Base-by-base conservation (phyloP, 345 rosid genomes). In the Cardiospermum halicacabum region DNA sequence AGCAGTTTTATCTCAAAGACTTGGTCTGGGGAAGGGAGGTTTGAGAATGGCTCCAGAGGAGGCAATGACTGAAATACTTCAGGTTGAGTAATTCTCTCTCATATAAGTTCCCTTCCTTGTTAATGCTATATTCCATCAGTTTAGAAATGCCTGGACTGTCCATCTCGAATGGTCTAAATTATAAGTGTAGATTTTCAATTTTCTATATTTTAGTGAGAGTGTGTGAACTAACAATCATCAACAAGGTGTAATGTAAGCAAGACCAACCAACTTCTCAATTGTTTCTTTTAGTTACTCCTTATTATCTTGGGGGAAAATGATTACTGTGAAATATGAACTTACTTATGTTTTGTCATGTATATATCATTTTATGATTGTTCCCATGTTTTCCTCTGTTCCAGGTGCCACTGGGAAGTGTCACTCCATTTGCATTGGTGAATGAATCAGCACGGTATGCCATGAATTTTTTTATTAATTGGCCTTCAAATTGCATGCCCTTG, bases 11-110 rank as follows among this genome's bases (percentile, higher is more conserved):
- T 88, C 97, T 67, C 97, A 89, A 69, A 82, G 97, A 82, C 91
- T 91, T 57, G 99, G 99, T 71, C 72, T 94, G 67, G 99, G 99
- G 26, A 93, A 94, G 78, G 96, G 89, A 64, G 97, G 96, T 56
- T 37, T 88, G 67, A 81, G 96, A 81, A 89, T 94, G 96, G 97
- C 97, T 76, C 91, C 92, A 30, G 92, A 91, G 76, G 95, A 94
- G 72, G 89, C 96, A 77, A 67, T 90, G 69, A 65, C 76, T 57
- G 83, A 86, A 75, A 84, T 88, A 62, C 89, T 94, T 70, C 85
- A 94, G 96, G 95, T n/a, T 88, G 62, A 53, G 79, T 61, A 69
- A 64, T 27, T 54, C 26, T 43, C 39, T 71, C 53, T 11, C 4
- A 26, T 28, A 37, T 11, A 34, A 18, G 27, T 15, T 21, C 28